phyloP scores from a whole-genome alignment of 1,284 basidiomycete species.

The Neolentinus lepideus region DNA sequence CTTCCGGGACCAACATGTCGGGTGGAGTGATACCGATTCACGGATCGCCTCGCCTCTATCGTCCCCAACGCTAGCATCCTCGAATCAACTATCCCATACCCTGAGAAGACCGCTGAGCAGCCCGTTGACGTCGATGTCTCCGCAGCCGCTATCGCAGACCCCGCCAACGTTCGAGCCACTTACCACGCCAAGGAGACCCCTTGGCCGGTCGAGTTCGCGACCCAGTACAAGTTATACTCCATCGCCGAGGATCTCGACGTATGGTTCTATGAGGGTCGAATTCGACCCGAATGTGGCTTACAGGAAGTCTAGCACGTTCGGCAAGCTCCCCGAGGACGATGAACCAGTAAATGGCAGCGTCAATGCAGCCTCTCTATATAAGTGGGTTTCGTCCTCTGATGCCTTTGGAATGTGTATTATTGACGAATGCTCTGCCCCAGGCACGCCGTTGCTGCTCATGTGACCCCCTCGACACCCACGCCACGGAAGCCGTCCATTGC shows the following conservation, averaged over 20 bases:
- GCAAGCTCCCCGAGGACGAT: conserved; percentile 4
- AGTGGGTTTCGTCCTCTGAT: conserved; percentile 26
- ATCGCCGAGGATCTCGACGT: conserved; percentile 2
- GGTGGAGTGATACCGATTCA: conserved; percentile 20
- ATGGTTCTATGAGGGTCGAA: conserved; percentile 9
- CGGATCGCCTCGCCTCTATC: conserved; percentile 23
- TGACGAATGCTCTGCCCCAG: not conserved
- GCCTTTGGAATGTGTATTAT: not conserved
- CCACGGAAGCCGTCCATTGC: not conserved
- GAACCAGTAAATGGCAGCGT: conserved; percentile 12
- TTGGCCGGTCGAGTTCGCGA: conserved; percentile 8
- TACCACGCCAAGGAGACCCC: conserved; percentile 1
- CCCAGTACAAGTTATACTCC: not conserved
- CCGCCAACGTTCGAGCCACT: conserved; percentile 4
- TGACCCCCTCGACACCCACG: not conserved
- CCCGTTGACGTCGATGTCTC: not conserved
- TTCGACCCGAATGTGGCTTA: conserved; percentile 48
- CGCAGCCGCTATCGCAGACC: not conserved
- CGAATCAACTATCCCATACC: not conserved
- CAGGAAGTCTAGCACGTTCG: conserved; percentile 10
- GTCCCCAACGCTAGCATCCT: conserved; percentile 9
- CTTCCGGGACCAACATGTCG: not conserved
- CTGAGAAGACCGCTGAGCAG: not conserved
- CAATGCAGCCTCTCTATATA: conserved; percentile 45
- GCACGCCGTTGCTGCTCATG: not conserved